phyloP scores from a whole-genome alignment of 108 stramenopile species.

The Nannochloropsis oceanica region DNA sequence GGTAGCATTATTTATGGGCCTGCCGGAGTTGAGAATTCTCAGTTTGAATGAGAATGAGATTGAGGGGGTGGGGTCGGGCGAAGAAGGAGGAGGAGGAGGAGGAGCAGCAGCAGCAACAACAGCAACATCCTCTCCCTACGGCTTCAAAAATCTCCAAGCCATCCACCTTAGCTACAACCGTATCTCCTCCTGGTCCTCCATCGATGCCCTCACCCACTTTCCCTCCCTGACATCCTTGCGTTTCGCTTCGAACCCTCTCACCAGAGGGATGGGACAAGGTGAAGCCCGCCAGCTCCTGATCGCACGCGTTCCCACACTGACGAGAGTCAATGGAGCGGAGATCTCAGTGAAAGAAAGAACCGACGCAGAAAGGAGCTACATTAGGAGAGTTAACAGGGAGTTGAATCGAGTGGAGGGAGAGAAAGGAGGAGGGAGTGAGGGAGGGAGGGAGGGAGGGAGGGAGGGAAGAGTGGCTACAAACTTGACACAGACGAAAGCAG shows the following conservation, averaged over 20 bases:
- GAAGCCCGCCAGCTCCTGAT: constrained; percentile 15
- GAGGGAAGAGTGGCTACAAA: background rate
- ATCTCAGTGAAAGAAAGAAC: background rate
- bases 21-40: background rate
- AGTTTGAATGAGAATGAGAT: background rate
- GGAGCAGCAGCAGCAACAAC: background rate
- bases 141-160: background rate
- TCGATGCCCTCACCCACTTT: background rate
- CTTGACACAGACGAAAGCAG: background rate
- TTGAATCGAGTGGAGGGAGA: background rate
- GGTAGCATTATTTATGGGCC: background rate
- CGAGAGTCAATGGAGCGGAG: background rate
- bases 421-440: background rate
- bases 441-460: background rate
- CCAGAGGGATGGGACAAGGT: background rate
- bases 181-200: background rate
- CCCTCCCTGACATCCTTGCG: background rate
- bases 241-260: constrained; percentile 1
- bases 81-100: background rate
- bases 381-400: background rate
- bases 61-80: background rate
- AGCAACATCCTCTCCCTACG: background rate
- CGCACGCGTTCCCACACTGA: background rate
- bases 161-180: background rate
- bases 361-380: constrained; percentile 13